Percentiles rank a stretch among this genome's conserved stretches.
phyloP scores from a whole-genome alignment of 163 green algal species.

The Chlorella variabilis region DNA sequence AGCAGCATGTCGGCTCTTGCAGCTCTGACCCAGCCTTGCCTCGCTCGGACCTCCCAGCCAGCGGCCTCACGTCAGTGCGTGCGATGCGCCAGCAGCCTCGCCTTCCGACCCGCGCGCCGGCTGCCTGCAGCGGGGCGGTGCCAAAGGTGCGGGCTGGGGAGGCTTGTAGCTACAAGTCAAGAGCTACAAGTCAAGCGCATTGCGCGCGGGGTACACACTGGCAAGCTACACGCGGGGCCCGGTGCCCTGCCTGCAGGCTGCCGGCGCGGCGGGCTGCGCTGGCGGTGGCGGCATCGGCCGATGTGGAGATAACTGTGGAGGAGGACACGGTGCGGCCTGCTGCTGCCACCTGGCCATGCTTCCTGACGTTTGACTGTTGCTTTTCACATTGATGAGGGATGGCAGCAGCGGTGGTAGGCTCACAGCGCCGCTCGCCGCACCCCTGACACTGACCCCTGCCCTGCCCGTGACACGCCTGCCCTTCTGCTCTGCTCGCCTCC shows the following conservation, averaged over 20 bases:
- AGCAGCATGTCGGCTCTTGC: conserved; percentile 1
- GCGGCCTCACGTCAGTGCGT: not conserved
- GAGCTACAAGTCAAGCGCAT: no score
- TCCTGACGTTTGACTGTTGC: not conserved
- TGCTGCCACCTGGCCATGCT: conserved; percentile 13
- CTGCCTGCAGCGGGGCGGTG: not conserved
- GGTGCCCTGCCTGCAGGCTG: not conserved
- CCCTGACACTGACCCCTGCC: no score
- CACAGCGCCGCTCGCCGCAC: no score
- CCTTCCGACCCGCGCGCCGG: not conserved
- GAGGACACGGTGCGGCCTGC: conserved; percentile 38
- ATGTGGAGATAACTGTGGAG: conserved; percentile 45
- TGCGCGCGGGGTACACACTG: no score
- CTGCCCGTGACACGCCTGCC: no score
- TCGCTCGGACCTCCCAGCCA: not conserved
- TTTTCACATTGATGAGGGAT: not conserved
- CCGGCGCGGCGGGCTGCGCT: conserved; percentile 4
- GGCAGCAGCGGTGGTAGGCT: no score
- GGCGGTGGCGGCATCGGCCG: conserved; percentile 17
- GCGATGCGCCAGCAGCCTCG: not conserved
- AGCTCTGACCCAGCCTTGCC: not conserved
- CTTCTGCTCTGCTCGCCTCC: not conserved
- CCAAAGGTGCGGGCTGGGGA: not conserved
- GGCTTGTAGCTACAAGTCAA: no score
- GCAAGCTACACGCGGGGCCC: no score